phyloP scores from a whole-genome alignment of 2,329 filamentous ascomycete species.

The Cadophora luteo-olivacea region DNA sequence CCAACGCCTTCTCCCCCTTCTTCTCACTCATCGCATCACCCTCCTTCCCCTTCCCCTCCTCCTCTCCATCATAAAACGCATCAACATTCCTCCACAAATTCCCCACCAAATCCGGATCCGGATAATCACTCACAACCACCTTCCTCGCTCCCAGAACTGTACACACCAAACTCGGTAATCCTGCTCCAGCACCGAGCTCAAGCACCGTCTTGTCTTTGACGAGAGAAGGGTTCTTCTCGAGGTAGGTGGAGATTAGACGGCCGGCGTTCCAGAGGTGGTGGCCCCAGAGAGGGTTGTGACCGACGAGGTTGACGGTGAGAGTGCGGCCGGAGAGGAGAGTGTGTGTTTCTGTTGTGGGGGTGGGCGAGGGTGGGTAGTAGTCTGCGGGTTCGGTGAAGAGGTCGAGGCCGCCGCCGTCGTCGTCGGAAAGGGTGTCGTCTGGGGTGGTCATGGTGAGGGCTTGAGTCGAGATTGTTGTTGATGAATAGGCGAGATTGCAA shows the following conservation, averaged over 20 bases:
- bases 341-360: constrained; percentile 76
- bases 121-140: constrained; percentile 87
- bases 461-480: background rate
- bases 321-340: constrained; percentile 65
- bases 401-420: constrained; percentile 38
- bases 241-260: constrained; percentile 76
- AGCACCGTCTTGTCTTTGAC: constrained; percentile 76
- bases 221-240: constrained; percentile 72
- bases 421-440: constrained; percentile 21
- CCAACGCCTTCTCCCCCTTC: constrained; percentile 47
- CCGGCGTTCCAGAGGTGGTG: constrained; percentile 93
- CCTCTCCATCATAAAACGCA: constrained; percentile 18
- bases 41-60: background rate
- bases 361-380: constrained; percentile 79
- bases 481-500: background rate
- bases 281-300: constrained; percentile 87
- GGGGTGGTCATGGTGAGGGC: background rate
- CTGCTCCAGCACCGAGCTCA: constrained; percentile 88
- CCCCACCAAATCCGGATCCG: constrained; percentile 80
- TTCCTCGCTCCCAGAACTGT: constrained; percentile 73
- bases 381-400: constrained; percentile 84
- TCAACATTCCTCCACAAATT: constrained; percentile 81
- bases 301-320: constrained; percentile 76
- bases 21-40: background rate
- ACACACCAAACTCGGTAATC: constrained; percentile 80